Evolutionary conservation across 1,139 yeast genomes (phyloP), one percentile per base, ranked within the genome.

Genomic region (Debaryomyces robertsiae): DNA sequence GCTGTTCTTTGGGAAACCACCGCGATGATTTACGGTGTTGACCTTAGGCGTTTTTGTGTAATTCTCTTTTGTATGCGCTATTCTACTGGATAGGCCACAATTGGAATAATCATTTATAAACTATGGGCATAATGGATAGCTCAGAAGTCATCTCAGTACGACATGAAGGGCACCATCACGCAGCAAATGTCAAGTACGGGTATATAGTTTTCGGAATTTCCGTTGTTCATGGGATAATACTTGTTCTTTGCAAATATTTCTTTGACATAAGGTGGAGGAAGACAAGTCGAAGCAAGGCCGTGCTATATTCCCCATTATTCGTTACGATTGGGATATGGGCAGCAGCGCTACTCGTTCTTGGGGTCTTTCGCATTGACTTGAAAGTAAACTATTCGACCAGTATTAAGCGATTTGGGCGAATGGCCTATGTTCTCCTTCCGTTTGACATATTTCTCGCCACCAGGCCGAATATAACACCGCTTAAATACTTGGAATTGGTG

Each of bases 351-450:
- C 16, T 58, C 3, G 57, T 44, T 13, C 6, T 60, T 44, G 43
- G 56, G 17, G 47, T 62, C 32, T 44, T 48, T 49, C 46, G 61
- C 41, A 44, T 69, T 38, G 49, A 52, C 17, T 37, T 55, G 43
- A 19, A 48, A 27, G 58, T 61, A 36, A 48, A 60, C 47, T 57
- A 57, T 39, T 38, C 52, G 19, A 51, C 54, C 3, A 41, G 58
- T 7, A 46, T 67, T 13, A 72, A 72, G 46, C 51, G 86, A 23
- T 60, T 63, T 38, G 88, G 82, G 6, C 69, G 96, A 46, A 56
- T 89, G 5, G 69, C 88, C 0, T 84, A 80, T 49, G 77, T 84
- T 1, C 59, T 84, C 43, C 63, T 86, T 17, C 94, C 95, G 0
- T 63, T 88, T 25, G 72, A 82, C 42, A 63, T 87, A 9, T 71